A percentile compares a stretch with the other conserved stretches of the same genome.
Evolutionary conservation across 2,329 filamentous ascomycete genomes (phyloP).

Genomic region (Lecanicillium sp.): DNA sequence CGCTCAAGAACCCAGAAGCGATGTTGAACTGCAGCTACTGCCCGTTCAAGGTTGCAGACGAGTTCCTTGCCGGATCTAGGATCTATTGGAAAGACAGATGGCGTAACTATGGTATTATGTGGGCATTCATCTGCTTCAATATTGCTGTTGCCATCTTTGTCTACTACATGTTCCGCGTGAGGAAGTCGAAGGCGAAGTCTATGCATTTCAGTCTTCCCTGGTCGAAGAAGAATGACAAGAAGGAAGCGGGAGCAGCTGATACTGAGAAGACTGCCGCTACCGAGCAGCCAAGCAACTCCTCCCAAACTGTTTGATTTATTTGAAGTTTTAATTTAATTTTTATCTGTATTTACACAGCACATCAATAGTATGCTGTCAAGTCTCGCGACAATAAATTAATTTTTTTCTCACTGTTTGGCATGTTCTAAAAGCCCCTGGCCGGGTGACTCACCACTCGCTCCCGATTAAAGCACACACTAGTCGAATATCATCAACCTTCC

Average conservation of each 20-base stretch:
- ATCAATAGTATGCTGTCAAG: too few relatives aligned
- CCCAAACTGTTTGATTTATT: not conserved
- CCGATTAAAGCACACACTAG: too few relatives aligned
- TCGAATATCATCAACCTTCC: too few relatives aligned
- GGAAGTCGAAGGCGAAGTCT: constrained; percentile 13
- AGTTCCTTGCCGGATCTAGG: constrained; percentile 41
- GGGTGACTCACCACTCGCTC: too few relatives aligned
- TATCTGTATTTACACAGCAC: too few relatives aligned
- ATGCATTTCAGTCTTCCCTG: constrained; percentile 3
- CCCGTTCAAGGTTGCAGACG: constrained; percentile 51
- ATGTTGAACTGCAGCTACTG: constrained; percentile 59
- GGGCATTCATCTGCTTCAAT: constrained; percentile 59
- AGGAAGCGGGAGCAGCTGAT: constrained; percentile 1
- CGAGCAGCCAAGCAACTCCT: not conserved
- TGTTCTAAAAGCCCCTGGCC: too few relatives aligned
- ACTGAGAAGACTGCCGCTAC: constrained; percentile 4
- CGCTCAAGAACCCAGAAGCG: constrained; percentile 53
- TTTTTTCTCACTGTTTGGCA: too few relatives aligned
- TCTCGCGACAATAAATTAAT: too few relatives aligned
- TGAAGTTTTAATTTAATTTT: too few relatives aligned
- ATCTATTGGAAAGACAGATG: constrained; percentile 50
- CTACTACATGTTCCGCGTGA: constrained; percentile 57
- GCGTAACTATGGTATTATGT: constrained; percentile 65
- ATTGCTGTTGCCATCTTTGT: constrained; percentile 47
- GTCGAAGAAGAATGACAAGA: constrained; percentile 4